A percentile compares a stretch with the other conserved stretches of the same genome.
These are phyloP conservation scores for Corymbia calophylla DNA, from an alignment of 441 rosid species.

Conservation along the genomic window DNA sequence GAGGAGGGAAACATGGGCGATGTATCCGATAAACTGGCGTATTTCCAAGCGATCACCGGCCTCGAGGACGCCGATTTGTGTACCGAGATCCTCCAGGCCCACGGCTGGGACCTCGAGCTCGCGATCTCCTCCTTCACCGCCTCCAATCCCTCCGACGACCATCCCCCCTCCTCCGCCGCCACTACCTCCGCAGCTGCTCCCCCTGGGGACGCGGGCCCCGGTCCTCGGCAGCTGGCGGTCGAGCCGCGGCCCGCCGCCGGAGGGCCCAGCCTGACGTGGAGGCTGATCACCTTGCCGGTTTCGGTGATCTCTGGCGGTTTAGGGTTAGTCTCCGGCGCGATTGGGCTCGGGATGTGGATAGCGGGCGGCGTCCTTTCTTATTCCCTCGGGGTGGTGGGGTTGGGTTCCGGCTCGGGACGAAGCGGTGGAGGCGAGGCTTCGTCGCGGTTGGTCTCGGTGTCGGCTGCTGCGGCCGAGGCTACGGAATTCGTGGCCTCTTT, in stretches of 20 bases:
- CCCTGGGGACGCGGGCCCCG: neutral
- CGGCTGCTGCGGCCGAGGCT: constrained; percentile 65
- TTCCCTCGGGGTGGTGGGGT: constrained; percentile 75
- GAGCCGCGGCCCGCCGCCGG: neutral
- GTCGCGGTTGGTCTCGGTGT: constrained; percentile 40
- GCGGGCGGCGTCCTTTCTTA: constrained; percentile 89
- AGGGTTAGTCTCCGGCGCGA: constrained; percentile 79
- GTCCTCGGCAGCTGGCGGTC: neutral
- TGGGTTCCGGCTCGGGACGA: constrained; percentile 39
- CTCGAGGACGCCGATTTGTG: constrained; percentile 85
- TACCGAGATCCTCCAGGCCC: constrained; percentile 91
- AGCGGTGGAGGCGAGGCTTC: constrained; percentile 34
- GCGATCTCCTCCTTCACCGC: constrained; percentile 85
- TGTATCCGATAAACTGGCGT: constrained; percentile 73
- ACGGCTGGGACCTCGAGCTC: constrained; percentile 96
- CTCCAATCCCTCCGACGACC: neutral
- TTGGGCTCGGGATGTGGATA: constrained; percentile 92
- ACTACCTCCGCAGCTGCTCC: no score
- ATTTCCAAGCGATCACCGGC: constrained; percentile 90
- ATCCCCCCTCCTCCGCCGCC: constrained; percentile 1
- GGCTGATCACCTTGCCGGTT: constrained; percentile 64
- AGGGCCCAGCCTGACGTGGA: constrained; percentile 72
- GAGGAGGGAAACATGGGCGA: constrained; percentile 43
- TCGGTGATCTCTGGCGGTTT: constrained; percentile 81
- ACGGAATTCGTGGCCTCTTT: constrained; percentile 60